Percentiles rank a stretch among this genome's conserved stretches.
Evolutionary conservation across 75 land plant species (phyloP).

Genomic region (Cunninghamia lanceolata): DNA sequence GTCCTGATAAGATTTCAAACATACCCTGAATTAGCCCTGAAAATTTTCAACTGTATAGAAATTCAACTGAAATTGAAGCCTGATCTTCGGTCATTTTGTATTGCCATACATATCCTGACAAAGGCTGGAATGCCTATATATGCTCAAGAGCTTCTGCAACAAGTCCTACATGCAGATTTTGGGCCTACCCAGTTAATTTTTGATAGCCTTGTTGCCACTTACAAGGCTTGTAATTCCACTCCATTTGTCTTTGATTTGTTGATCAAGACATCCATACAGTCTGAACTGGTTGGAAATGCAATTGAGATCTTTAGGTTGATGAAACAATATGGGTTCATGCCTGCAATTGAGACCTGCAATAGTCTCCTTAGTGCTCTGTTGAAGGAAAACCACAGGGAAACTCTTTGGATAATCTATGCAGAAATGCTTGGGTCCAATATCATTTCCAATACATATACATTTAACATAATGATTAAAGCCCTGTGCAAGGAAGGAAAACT

Average conservation of each 20-base stretch:
- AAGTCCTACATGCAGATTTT: neutral
- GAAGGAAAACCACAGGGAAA: conserved; percentile 23
- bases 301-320: conserved; percentile 24
- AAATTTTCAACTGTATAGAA: neutral
- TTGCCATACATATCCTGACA: neutral
- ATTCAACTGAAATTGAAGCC: neutral
- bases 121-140: neutral
- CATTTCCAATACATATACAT: conserved; percentile 29
- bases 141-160: conserved; percentile 6
- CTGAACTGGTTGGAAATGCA: conserved; percentile 18
- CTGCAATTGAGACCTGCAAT: conserved; percentile 46
- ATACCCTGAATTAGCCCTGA: neutral
- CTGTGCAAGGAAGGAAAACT: conserved; percentile 58
- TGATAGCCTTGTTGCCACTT: conserved; percentile 4
- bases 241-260: neutral
- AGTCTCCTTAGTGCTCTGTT: conserved; percentile 26
- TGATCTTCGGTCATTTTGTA: conserved; percentile 1
- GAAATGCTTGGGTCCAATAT: conserved; percentile 52
- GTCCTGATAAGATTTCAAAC: conserved; percentile 1
- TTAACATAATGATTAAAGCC: conserved; percentile 52
- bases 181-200: neutral
- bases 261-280: conserved; percentile 23
- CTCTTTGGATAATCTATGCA: conserved; percentile 50
- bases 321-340: conserved; percentile 27
- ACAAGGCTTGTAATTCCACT: neutral